Percentiles rank a stretch among this genome's conserved stretches.
Evolutionary conservation across 2,329 filamentous ascomycete species (phyloP).

Genomic region (Fusarium sp.): DNA sequence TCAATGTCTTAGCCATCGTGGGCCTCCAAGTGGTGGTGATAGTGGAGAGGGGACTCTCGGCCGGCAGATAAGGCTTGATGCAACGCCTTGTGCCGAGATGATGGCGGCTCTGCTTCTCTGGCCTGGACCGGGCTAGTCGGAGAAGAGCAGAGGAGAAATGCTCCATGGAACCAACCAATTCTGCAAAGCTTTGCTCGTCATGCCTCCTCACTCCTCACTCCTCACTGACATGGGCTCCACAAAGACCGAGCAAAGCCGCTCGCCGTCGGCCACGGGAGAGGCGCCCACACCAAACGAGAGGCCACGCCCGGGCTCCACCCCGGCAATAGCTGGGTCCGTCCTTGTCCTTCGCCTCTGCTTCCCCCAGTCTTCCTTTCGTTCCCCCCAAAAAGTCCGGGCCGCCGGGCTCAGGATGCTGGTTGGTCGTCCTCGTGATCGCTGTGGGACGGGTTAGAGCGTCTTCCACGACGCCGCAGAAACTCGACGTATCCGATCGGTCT

Average conservation of each 20-base stretch:
- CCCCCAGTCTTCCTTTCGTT: constrained; percentile 1
- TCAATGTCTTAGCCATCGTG: neutral
- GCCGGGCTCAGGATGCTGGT: constrained; percentile 22
- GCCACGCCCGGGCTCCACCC: constrained; percentile 12
- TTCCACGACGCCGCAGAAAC: constrained; percentile 62
- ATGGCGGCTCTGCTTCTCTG: constrained; percentile 20
- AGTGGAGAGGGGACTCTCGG: neutral
- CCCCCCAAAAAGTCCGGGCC: constrained; percentile 6
- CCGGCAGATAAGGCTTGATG: constrained; percentile 30
- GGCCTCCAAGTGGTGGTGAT: constrained; percentile 1
- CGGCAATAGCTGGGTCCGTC: neutral
- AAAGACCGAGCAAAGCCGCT: constrained; percentile 37
- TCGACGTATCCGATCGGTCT: constrained; percentile 81
- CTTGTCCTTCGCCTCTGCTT: neutral
- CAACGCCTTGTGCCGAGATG: constrained; percentile 12
- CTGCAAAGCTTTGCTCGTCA: constrained; percentile 23
- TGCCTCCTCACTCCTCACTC: neutral
- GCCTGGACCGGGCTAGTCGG: constrained; percentile 9
- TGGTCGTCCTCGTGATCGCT: constrained; percentile 19
- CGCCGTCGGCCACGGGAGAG: constrained; percentile 28
- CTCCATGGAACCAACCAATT: constrained; percentile 13
- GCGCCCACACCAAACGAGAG: constrained; percentile 30
- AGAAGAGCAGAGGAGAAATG: neutral
- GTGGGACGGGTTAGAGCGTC: constrained; percentile 17
- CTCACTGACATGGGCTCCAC: constrained; percentile 30